Evolutionary conservation across 2,329 filamentous ascomycete genomes (phyloP).

Genomic region (Colletotrichum lini): DNA sequence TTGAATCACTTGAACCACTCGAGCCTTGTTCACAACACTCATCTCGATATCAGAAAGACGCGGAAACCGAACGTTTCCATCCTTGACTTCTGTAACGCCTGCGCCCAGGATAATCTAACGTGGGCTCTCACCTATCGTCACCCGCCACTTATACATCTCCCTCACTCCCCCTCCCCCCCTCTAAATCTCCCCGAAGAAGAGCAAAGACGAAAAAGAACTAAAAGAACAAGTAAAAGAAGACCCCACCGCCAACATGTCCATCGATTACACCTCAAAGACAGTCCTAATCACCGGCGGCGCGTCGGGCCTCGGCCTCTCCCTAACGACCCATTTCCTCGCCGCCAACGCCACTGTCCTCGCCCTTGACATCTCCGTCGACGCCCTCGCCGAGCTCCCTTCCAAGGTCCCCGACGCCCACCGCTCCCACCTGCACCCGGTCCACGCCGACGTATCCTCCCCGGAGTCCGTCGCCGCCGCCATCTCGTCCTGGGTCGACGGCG

Average conservation of each 20-base stretch:
- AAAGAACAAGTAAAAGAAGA: too few species aligned
- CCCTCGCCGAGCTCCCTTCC: slow-evolving; percentile 14
- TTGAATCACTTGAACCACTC: too few species aligned
- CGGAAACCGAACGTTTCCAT: too few species aligned
- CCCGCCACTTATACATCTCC: too few species aligned
- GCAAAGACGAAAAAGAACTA: neutral
- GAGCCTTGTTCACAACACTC: too few species aligned
- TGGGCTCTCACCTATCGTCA: too few species aligned
- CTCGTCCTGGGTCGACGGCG: neutral
- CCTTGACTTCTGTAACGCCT: too few species aligned
- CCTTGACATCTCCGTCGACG: slow-evolving; percentile 22
- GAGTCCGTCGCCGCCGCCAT: slow-evolving; percentile 11
- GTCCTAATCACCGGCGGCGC: slow-evolving; percentile 32
- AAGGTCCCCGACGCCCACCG: slow-evolving; percentile 7
- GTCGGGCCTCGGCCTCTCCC: slow-evolving; percentile 15
- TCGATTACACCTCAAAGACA: slow-evolving; percentile 35
- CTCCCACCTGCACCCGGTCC: neutral
- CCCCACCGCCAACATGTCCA: slow-evolving; percentile 10
- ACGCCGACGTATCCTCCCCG: slow-evolving; percentile 12
- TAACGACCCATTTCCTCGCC: slow-evolving; percentile 22
- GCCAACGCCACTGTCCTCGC: slow-evolving; percentile 28
- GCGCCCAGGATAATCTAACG: too few species aligned
- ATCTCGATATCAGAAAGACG: too few species aligned
- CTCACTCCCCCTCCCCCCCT: too few species aligned
- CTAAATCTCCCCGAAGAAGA: too few species aligned